phyloP scores from a whole-genome alignment of 441 rosid genomes.

The Adansonia gregorii region DNA sequence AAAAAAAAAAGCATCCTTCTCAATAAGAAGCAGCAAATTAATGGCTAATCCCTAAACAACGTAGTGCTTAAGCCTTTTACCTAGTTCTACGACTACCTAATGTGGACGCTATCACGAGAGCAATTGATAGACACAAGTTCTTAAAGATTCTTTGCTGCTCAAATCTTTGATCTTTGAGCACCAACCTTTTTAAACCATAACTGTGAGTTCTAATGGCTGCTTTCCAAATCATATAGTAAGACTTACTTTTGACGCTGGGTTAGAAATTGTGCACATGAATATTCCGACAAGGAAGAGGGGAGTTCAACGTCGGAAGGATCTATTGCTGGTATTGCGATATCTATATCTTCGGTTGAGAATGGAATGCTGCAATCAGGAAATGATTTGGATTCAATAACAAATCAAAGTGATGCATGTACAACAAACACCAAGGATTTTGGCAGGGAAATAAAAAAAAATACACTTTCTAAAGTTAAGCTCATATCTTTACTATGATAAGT shows the following conservation, averaged over 20 bases:
- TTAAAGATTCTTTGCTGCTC: constrained; percentile 5
- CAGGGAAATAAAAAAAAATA: not conserved
- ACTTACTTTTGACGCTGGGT: constrained; percentile 44
- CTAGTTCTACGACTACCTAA: constrained; percentile 7
- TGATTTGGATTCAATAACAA: not conserved
- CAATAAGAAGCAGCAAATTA: not conserved
- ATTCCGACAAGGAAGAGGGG: constrained; percentile 61
- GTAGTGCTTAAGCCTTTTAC: not conserved
- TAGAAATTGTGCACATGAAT: constrained; percentile 75
- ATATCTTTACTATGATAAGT: not conserved
- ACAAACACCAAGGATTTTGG: not conserved
- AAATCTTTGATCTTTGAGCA: not conserved
- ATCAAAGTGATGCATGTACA: not conserved
- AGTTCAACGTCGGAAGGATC: constrained; percentile 71
- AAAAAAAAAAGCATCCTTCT: constrained; percentile 29
- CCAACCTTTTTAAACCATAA: not conserved
- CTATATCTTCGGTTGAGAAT: constrained; percentile 93
- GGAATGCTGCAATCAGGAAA: constrained; percentile 72
- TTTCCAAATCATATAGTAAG: not conserved
- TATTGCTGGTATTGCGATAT: constrained; percentile 81
- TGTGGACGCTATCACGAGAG: constrained; percentile 13
- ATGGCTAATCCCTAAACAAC: constrained; percentile 24
- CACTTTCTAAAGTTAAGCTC: not conserved
- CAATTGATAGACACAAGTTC: constrained; percentile 4
- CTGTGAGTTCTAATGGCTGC: not conserved